Evolutionary conservation across 768 basidiomycete genomes (phyloP), one percentile per base, ranked within the genome.

Genomic region (Calocybe gangraenosa): DNA sequence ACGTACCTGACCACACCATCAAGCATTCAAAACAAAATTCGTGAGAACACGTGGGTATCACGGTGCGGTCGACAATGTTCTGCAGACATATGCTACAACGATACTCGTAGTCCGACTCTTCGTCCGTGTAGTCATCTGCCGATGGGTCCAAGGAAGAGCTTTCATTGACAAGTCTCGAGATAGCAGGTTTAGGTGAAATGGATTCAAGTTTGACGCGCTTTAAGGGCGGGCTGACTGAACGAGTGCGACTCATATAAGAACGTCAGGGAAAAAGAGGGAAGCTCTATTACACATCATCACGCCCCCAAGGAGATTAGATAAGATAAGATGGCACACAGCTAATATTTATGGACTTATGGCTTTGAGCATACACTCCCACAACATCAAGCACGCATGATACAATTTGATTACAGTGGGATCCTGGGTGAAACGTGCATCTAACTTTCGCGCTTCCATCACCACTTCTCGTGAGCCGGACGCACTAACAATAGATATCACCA

Each of bases 1-100:
- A 66, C 76, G 53, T 48, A 88, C 88, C 84, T 42, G 87, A 78
- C 93, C 92, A 95, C 1, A 92, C 65, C 37, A 86, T 68, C 18
- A 96, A 73, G 61, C 93, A 97, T 45, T 90, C 87, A 53, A 95
- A 95, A 57, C 93, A 97, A 58, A 94, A 94, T 58, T 89, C 87
- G 69, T 97, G 93, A 1, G 89, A 87, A 63, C 93, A 96, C 7
- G 71, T 74, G 1, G 92, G 89, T 19, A 95, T 70, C 31, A 94
- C 75, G 0, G 92, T 87, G 36, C 87, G 71, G 66, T 96, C 91
- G 11, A 74, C 68, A 41, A 93, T 69, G 9, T 67, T 49, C 55
- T 94, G 89, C 18, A 97, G 69, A 56, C 93, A 97, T 25, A 97
- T 95, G 47, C 85, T 82, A 58, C 93, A 97, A 54, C 81, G 71